These are phyloP conservation scores for Penicillium herquei DNA, from an alignment of 495 filamentous ascomycete species.

Conservation along the genomic window DNA sequence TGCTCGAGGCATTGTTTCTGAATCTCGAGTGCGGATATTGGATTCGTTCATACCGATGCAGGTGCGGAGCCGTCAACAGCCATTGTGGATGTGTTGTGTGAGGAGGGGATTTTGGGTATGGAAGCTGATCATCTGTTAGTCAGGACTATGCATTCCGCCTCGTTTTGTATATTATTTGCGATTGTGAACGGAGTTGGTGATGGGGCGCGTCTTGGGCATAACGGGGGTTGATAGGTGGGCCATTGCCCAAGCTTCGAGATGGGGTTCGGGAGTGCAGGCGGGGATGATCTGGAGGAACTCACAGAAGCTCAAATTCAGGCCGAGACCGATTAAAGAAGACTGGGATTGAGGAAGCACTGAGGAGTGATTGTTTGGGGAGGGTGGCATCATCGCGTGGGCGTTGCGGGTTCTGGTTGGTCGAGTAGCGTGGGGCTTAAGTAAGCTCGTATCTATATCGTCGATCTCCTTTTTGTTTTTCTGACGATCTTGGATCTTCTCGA, in stretches of 20 bases:
- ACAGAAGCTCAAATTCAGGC: not conserved
- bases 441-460: not conserved
- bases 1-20: not conserved
- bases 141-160: not conserved
- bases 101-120: not conserved
- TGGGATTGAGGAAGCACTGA: not conserved
- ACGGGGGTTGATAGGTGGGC: not conserved
- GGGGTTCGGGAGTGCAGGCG: not conserved
- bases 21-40: not conserved
- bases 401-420: constrained; percentile 16
- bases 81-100: constrained; percentile 25
- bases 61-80: constrained; percentile 33
- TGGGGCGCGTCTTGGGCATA: not conserved
- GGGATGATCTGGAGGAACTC: not conserved
- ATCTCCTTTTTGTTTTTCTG: not conserved
- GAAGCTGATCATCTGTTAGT: not conserved
- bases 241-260: not conserved
- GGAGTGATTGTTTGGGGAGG: constrained; percentile 21
- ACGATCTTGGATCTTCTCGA: too few relatives aligned
- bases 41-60: constrained; percentile 28
- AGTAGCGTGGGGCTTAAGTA: constrained; percentile 14
- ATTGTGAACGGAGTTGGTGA: not conserved
- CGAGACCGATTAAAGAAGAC: not conserved
- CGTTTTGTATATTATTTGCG: too few relatives aligned
- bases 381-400: constrained; percentile 24